Evolutionary conservation across 2,329 filamentous ascomycete genomes (phyloP).

Genomic region (Exophiala spinifera): DNA sequence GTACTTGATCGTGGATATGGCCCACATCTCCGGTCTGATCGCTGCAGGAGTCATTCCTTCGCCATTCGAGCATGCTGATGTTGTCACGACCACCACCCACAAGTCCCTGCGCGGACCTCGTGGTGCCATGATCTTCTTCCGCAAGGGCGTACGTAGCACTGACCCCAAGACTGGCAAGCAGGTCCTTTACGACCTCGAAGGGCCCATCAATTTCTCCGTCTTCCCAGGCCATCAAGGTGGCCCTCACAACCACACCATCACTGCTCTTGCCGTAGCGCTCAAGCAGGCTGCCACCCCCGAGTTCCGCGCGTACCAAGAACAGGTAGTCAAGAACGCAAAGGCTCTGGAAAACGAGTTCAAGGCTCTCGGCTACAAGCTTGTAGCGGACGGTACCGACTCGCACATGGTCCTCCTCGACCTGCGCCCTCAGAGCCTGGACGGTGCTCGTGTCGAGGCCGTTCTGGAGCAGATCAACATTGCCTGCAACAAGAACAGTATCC

Average conservation of each 20-base stretch:
- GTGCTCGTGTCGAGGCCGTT: slow-evolving; percentile 85
- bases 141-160: slow-evolving; percentile 87
- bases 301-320: slow-evolving; percentile 90
- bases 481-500: slow-evolving; percentile 99
- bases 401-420: slow-evolving; percentile 97
- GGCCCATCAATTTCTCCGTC: slow-evolving; percentile 96
- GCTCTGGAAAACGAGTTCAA: slow-evolving; percentile 69
- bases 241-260: slow-evolving; percentile 99
- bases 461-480: slow-evolving; percentile 91
- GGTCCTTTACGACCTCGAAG: slow-evolving; percentile 87
- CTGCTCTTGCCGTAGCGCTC: slow-evolving; percentile 87
- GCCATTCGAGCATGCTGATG: slow-evolving; percentile 87
- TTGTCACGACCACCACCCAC: slow-evolving; percentile 98
- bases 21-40: slow-evolving; percentile 94
- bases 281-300: slow-evolving; percentile 89
- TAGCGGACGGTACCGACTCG: slow-evolving; percentile 92
- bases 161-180: slow-evolving; percentile 90
- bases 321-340: slow-evolving; percentile 91
- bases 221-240: slow-evolving; percentile 99
- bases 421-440: slow-evolving; percentile 80
- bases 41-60: slow-evolving; percentile 90
- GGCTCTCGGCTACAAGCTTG: slow-evolving; percentile 86
- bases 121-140: slow-evolving; percentile 99
- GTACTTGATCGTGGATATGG: slow-evolving; percentile 97
- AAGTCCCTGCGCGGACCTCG: slow-evolving; percentile 97